Conservation (phyloP, 2,329 filamentous ascomycete genomes). For the Aspergillus caelatus region DNA sequence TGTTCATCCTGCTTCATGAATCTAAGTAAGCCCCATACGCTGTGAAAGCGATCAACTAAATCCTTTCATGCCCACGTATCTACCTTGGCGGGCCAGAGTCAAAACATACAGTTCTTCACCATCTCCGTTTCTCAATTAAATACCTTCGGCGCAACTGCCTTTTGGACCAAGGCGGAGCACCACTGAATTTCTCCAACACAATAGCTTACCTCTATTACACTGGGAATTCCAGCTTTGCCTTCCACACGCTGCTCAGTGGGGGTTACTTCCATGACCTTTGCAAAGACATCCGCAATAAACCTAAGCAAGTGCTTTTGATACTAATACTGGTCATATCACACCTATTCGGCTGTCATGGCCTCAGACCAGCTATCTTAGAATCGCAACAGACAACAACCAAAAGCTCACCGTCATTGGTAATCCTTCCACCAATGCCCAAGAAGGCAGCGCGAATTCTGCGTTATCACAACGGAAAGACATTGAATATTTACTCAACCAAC, state of each 20-base stretch:
- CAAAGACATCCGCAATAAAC: conserved; percentile 55
- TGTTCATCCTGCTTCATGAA: conserved; percentile 68
- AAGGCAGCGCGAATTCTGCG: conserved; percentile 60
- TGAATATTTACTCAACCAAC: conserved; percentile 67
- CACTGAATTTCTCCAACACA: conserved; percentile 72
- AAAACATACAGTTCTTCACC: conserved; percentile 71
- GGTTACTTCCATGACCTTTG: conserved; percentile 72
- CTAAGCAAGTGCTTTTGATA: conserved; percentile 55
- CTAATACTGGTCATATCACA: conserved; percentile 72
- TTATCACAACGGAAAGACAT: conserved; percentile 66
- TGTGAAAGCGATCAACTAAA: conserved; percentile 60
- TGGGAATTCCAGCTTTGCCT: conserved; percentile 74
- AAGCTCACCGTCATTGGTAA: conserved; percentile 64
- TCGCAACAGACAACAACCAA: conserved; percentile 50
- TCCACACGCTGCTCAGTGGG: conserved; percentile 71
- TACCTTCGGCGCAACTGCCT: conserved; percentile 72
- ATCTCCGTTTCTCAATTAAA: conserved; percentile 79
- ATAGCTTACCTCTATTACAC: conserved; percentile 76
- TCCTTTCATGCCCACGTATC: conserved; percentile 67
- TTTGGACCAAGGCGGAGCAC: conserved; percentile 61
- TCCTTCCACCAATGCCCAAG: conserved; percentile 65
- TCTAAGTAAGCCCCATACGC: conserved; percentile 67
- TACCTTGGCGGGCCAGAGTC: conserved; percentile 71
- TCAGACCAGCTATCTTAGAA: conserved; percentile 50
- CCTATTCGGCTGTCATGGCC: conserved; percentile 62